Percentiles rank a stretch among this genome's conserved stretches.
These are phyloP conservation scores for Lachancea sp. DNA, from an alignment of 805 yeast genomes.

Conservation along the genomic window DNA sequence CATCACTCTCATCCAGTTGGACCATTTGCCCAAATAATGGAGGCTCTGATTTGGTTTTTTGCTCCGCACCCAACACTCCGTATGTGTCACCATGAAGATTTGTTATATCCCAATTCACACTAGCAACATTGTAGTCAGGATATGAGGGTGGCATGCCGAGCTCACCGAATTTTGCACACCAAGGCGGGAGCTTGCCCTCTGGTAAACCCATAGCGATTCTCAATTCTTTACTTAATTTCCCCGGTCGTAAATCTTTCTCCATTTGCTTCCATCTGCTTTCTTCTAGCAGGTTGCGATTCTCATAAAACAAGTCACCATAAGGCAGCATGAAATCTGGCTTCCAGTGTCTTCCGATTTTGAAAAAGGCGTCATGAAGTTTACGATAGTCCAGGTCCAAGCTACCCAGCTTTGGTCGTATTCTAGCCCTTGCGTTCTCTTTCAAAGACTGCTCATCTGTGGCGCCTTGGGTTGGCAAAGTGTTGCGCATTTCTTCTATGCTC, in stretches of 20 bases:
- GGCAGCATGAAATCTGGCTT: constrained; percentile 55
- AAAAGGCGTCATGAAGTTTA: constrained; percentile 78
- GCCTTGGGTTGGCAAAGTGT: constrained; percentile 32
- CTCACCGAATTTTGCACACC: constrained; percentile 64
- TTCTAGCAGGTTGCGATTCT: constrained; percentile 59
- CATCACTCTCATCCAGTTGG: not conserved
- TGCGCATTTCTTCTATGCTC: constrained; percentile 83
- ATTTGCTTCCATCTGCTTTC: constrained; percentile 30
- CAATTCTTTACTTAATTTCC: constrained; percentile 56
- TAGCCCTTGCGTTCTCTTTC: constrained; percentile 69
- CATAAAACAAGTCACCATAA: constrained; percentile 75
- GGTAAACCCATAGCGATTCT: constrained; percentile 63
- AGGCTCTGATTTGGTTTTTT: not conserved
- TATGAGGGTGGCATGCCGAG: constrained; percentile 84
- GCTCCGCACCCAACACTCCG: constrained; percentile 16
- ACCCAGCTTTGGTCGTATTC: constrained; percentile 87
- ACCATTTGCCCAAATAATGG: constrained; percentile 5
- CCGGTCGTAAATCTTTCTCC: constrained; percentile 51
- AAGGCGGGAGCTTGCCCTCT: constrained; percentile 60
- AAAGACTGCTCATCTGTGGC: constrained; percentile 42
- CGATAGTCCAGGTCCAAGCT: constrained; percentile 79
- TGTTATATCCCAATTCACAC: constrained; percentile 39
- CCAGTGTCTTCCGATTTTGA: constrained; percentile 57
- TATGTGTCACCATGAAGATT: constrained; percentile 33
- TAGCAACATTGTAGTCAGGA: constrained; percentile 55